These are phyloP conservation scores for Penicillium manginii DNA, from an alignment of 495 filamentous ascomycete species.

Conservation along the genomic window DNA sequence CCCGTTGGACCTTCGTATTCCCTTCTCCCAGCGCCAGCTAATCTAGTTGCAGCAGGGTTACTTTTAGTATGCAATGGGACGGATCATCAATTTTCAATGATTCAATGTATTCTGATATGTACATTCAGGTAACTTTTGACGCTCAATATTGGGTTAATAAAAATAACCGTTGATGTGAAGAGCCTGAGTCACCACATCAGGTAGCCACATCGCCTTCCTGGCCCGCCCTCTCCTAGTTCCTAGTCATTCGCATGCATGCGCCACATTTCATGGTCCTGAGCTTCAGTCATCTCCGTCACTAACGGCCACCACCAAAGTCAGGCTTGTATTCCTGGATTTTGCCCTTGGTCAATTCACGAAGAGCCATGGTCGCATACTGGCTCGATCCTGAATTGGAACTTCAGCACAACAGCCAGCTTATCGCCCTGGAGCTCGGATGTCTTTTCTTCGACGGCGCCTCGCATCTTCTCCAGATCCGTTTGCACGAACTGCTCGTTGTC, in stretches of 20 bases:
- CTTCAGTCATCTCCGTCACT: too few species aligned
- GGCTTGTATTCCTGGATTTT: conserved; percentile 65
- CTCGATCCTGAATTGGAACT: conserved; percentile 81
- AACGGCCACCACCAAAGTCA: conserved; percentile 58
- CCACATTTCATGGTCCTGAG: too few species aligned
- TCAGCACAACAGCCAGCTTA: conserved; percentile 83
- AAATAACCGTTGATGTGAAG: too few species aligned
- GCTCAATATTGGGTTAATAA: background rate
- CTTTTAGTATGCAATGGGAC: too few species aligned
- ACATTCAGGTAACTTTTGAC: background rate
- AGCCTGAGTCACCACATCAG: too few species aligned
- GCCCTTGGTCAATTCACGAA: conserved; percentile 83
- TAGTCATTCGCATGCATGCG: too few species aligned
- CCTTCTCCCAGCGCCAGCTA: too few species aligned
- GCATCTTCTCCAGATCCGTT: conserved; percentile 73
- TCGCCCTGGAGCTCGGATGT: conserved; percentile 21
- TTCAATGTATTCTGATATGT: background rate
- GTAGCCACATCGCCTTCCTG: too few species aligned
- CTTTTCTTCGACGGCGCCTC: conserved; percentile 9
- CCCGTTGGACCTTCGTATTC: too few species aligned
- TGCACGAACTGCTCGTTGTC: conserved; percentile 83
- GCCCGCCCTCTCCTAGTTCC: too few species aligned
- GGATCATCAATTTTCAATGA: too few species aligned
- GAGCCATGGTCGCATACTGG: conserved; percentile 93
- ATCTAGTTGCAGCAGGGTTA: too few species aligned